Percentiles rank a stretch among this genome's conserved stretches.
These are phyloP conservation scores for Dissophora ornata DNA, from an alignment of 192 early-diverging fungal species.

Conservation along the genomic window DNA sequence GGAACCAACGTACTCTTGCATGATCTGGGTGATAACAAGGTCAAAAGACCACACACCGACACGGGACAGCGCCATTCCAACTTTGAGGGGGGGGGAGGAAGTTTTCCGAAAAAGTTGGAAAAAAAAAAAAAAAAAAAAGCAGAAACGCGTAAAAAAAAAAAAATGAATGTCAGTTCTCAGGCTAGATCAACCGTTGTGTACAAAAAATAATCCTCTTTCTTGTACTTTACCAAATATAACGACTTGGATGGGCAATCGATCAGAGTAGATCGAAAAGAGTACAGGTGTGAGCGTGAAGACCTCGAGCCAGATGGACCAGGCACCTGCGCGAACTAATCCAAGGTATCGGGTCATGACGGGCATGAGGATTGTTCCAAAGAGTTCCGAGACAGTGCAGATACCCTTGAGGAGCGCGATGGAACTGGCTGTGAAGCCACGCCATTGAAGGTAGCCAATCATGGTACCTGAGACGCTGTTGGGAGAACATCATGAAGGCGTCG, in stretches of 20 bases:
- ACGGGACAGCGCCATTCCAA: conserved; percentile 50
- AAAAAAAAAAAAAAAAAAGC: background rate
- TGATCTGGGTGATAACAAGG: conserved; percentile 46
- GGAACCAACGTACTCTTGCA: conserved; percentile 31
- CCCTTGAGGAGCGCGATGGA: conserved; percentile 41
- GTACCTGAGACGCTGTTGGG: conserved; percentile 43
- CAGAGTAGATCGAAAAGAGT: conserved; percentile 38
- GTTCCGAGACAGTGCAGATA: conserved; percentile 40
- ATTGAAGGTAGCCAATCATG: conserved; percentile 51
- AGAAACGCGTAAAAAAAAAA: background rate
- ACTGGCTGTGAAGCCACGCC: conserved; percentile 30
- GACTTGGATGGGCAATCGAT: conserved; percentile 28
- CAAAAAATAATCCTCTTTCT: no score
- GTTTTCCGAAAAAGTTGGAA: no score
- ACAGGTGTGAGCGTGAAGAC: conserved; percentile 34
- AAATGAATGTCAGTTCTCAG: background rate
- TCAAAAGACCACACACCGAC: conserved; percentile 54
- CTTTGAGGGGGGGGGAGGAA: background rate
- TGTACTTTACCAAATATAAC: conserved; percentile 50
- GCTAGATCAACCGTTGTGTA: no score
- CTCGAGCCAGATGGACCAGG: conserved; percentile 53
- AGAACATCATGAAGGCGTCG: no score
- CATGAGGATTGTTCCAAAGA: conserved; percentile 31
- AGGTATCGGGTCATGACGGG: conserved; percentile 32
- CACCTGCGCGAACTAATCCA: conserved; percentile 33